Base-by-base conservation (phyloP, 352 stramenopile genomes). In the Pythium brassicae region DNA sequence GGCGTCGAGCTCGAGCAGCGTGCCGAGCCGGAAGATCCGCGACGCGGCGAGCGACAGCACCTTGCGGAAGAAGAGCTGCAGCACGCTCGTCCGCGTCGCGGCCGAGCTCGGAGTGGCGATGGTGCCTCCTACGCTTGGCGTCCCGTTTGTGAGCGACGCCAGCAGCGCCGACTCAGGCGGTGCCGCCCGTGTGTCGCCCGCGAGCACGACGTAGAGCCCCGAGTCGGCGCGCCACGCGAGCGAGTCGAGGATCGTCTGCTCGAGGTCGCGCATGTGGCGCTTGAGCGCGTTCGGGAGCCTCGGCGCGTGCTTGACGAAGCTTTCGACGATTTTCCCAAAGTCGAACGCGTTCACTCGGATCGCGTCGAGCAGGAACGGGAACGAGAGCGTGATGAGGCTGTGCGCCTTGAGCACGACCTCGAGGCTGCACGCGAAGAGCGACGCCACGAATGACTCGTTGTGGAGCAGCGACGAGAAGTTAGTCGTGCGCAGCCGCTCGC, bases 61-160 rank as follows among this genome's bases (percentile, higher is more conserved):
- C 66, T 92, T 94, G n/a, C 84, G 76, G 46, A 92, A 93, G 57
- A 95, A 93, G 2, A 94, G 67, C 55, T 89, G 81, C n/a, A 95
- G 74, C 26, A 87, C 78, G 4, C 63, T 74, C 8, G 69, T 69
- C 50, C 77, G 69, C 20, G 57, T 55, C 17, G 34, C 53, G 2
- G 26, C 46, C 15, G 40, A 34, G 20, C 14, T 48, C 20, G 55
- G 14, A 37, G 29, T 35, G 9, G 32, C 32, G 32, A n/a, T n/a
- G n/a, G n/a, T n/a, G n/a, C n/a, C n/a, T n/a, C n/a, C n/a, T n/a
- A n/a, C n/a, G n/a, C 37, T 59, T 15, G 69, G 44, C 14, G 43
- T 55, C 11, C 55, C 57, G 22, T 59, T 74, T 10, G 57, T 62
- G 12, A 54, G 20, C 34, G 61, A 27, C 8, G 61, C 45, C 19